These are phyloP conservation scores for Chytriomyces sp. DNA, from an alignment of 192 early-diverging fungal species.

Conservation along the genomic window DNA sequence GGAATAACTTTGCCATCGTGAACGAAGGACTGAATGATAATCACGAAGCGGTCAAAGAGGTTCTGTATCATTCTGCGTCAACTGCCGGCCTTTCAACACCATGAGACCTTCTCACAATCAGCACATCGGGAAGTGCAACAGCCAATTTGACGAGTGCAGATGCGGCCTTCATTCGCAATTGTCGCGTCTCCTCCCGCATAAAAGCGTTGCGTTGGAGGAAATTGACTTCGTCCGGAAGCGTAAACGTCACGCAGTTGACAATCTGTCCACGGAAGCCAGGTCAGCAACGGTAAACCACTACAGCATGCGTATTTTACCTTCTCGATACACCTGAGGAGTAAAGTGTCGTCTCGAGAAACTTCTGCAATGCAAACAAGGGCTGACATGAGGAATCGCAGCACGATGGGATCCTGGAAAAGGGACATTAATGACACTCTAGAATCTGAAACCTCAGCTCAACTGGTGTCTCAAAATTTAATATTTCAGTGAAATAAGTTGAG, in stretches of 20 bases:
- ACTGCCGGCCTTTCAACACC: neutral
- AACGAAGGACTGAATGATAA: conserved; percentile 15
- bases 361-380: conserved; percentile 34
- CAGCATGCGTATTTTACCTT: conserved; percentile 29
- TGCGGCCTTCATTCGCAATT: conserved; percentile 39
- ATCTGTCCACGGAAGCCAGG: conserved; percentile 26
- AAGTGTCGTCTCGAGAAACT: conserved; percentile 3
- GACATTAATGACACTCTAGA: conserved; percentile 19
- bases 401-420: conserved; percentile 20
- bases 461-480: neutral
- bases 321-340: conserved; percentile 32
- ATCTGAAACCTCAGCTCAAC: conserved; percentile 11
- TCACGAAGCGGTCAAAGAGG: conserved; percentile 14
- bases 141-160: conserved; percentile 40
- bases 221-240: conserved; percentile 31
- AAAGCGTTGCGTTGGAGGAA: conserved; percentile 1
- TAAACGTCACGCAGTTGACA: conserved; percentile 37
- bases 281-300: neutral
- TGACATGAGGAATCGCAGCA: conserved; percentile 24
- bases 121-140: conserved; percentile 42
- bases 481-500: neutral
- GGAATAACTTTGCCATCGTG: neutral
- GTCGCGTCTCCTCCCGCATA: conserved; percentile 34
- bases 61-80: neutral
- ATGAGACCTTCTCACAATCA: conserved; percentile 30